phyloP scores from a whole-genome alignment of 495 filamentous ascomycete species.

The Platismatia glauca region DNA sequence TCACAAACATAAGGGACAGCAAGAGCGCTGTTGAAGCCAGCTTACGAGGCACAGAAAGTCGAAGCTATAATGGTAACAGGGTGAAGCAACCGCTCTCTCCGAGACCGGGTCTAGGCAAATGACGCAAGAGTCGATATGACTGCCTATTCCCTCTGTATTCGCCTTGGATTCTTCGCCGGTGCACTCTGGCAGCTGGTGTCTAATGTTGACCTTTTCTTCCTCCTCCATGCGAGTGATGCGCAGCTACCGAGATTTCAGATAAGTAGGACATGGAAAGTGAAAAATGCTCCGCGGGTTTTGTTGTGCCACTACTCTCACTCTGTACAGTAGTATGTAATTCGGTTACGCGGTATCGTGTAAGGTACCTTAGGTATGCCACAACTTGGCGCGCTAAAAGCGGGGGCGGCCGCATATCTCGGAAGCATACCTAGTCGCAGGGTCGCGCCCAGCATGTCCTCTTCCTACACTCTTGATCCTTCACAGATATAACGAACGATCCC shows the following conservation, averaged over 20 bases:
- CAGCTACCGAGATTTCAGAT: too few relatives aligned
- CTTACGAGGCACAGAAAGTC: slow-evolving; percentile 76
- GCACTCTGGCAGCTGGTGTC: slow-evolving; percentile 4
- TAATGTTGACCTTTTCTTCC: neutral
- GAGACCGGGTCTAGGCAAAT: slow-evolving; percentile 67
- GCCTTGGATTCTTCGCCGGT: slow-evolving; percentile 10
- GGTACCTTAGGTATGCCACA: neutral
- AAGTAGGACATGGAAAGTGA: too few relatives aligned
- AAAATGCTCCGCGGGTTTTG: too few relatives aligned
- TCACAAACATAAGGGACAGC: slow-evolving; percentile 63
- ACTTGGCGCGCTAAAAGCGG: neutral
- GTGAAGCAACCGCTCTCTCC: slow-evolving; percentile 58
- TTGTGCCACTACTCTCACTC: too few relatives aligned
- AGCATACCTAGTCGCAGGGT: too few relatives aligned
- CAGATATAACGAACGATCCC: neutral
- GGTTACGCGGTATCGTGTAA: too few relatives aligned
- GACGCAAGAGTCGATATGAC: slow-evolving; percentile 37
- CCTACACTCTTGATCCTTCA: neutral
- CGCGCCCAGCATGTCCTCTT: too few relatives aligned
- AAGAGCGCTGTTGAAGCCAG: slow-evolving; percentile 67
- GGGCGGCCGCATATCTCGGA: too few relatives aligned
- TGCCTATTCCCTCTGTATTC: neutral
- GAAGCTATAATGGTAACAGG: slow-evolving; percentile 73
- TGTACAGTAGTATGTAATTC: too few relatives aligned
- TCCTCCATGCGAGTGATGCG: slow-evolving; percentile 21